Evolutionary conservation across 2,329 filamentous ascomycete genomes (phyloP).

Genomic region (Tolypocladium inflatum): DNA sequence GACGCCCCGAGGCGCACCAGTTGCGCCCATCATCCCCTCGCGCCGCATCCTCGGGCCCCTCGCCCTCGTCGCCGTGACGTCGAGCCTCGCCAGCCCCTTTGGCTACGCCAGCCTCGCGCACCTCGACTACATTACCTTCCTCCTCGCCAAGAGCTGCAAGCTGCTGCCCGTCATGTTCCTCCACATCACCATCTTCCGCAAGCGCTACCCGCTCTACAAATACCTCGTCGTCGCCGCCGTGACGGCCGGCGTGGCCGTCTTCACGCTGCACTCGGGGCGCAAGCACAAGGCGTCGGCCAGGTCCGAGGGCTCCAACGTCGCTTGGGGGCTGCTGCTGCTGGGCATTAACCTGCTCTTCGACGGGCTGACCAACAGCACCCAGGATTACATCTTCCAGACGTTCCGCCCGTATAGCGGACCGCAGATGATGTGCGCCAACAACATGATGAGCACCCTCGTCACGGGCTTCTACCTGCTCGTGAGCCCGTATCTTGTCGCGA

Average conservation of each 20-base stretch:
- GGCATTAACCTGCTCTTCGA: slow-evolving; percentile 90
- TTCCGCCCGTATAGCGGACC: slow-evolving; percentile 79
- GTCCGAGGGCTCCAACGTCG: slow-evolving; percentile 46
- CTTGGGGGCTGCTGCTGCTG: slow-evolving; percentile 76
- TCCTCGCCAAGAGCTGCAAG: slow-evolving; percentile 97
- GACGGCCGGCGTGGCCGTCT: slow-evolving; percentile 85
- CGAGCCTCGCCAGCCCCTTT: slow-evolving; percentile 85
- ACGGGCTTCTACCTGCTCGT: slow-evolving; percentile 69
- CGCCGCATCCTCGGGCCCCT: slow-evolving; percentile 66
- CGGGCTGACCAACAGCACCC: slow-evolving; percentile 89
- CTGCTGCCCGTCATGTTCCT: slow-evolving; percentile 97
- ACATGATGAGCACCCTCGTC: slow-evolving; percentile 72
- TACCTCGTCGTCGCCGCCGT: slow-evolving; percentile 89
- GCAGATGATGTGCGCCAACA: slow-evolving; percentile 99
- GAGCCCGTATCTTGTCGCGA: slow-evolving; percentile 70
- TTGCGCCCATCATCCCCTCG: slow-evolving; percentile 67
- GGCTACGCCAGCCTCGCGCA: slow-evolving; percentile 88
- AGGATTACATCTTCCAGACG: slow-evolving; percentile 82
- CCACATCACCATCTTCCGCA: slow-evolving; percentile 84
- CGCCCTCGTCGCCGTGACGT: slow-evolving; percentile 76
- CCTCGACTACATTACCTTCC: slow-evolving; percentile 97
- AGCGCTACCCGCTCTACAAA: slow-evolving; percentile 88
- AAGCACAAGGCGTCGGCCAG: slow-evolving; percentile 36
- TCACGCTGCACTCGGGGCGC: slow-evolving; percentile 74
- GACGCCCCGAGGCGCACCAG: slow-evolving; percentile 33